Evolutionary conservation across 2,329 filamentous ascomycete genomes (phyloP).

Genomic region (Nigrospora osmanthi): DNA sequence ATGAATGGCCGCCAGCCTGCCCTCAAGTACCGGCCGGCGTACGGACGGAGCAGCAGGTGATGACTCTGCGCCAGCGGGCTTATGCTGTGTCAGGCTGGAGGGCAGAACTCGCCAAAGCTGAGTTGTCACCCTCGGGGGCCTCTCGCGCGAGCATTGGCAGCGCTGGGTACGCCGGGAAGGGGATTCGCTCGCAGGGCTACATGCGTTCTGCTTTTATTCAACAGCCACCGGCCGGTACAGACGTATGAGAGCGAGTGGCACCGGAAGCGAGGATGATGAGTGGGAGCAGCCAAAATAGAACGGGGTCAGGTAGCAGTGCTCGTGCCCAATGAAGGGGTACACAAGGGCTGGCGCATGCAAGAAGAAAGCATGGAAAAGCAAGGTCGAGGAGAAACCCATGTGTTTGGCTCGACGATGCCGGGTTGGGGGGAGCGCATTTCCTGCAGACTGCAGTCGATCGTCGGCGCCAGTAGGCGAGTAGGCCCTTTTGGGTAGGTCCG

Average conservation of each 20-base stretch:
- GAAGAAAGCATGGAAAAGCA: conserved; percentile 15
- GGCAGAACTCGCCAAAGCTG: conserved; percentile 12
- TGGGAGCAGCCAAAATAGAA: conserved; percentile 14
- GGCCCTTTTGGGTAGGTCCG: too few species aligned
- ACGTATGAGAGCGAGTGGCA: conserved; percentile 10
- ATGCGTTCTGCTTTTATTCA: conserved; percentile 5
- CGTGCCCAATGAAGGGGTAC: conserved; percentile 24
- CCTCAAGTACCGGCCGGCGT: not conserved
- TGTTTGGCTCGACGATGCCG: conserved; percentile 7
- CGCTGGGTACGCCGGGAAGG: conserved; percentile 13
- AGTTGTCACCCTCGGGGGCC: conserved; percentile 14
- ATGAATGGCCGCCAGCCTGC: not conserved
- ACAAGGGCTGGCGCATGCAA: conserved; percentile 10
- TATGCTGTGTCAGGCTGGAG: conserved; percentile 14
- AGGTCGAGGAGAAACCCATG: conserved; percentile 9
- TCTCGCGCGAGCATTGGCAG: not conserved
- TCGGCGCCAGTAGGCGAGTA: too few species aligned
- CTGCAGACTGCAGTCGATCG: too few species aligned
- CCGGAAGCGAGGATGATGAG: conserved; percentile 10
- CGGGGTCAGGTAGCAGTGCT: conserved; percentile 19
- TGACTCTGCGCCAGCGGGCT: conserved; percentile 13
- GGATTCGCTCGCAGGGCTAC: conserved; percentile 14
- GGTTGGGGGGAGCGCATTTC: too few species aligned
- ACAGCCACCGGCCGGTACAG: not conserved
- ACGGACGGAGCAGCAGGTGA: conserved; percentile 7